Evolutionary conservation across 768 basidiomycete genomes (phyloP).

Genomic region (Rhodotorula toruloides): DNA sequence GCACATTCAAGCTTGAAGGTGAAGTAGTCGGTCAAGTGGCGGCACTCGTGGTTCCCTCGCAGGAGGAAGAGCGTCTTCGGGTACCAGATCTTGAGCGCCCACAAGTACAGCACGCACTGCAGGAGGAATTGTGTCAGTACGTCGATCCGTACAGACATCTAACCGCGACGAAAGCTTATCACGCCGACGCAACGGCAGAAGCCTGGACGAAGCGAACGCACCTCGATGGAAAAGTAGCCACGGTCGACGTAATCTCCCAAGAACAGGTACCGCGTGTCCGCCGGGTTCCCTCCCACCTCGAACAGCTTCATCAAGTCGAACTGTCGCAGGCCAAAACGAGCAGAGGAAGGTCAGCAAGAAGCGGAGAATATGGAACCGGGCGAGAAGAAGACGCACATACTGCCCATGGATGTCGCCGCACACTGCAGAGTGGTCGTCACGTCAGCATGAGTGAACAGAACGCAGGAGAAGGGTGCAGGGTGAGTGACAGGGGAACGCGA

Average conservation of each 20-base stretch:
- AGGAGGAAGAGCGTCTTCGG: constrained; percentile 93
- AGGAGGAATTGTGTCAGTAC: background rate
- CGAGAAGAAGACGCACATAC: constrained; percentile 60
- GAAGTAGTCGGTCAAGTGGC: constrained; percentile 96
- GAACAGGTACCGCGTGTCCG: constrained; percentile 86
- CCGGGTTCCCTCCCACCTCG: constrained; percentile 89
- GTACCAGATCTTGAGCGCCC: constrained; percentile 99
- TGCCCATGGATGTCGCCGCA: constrained; percentile 99
- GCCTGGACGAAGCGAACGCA: constrained; percentile 44
- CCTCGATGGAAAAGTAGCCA: constrained; percentile 91
- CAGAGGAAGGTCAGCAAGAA: constrained; percentile 18
- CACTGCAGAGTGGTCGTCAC: constrained; percentile 52
- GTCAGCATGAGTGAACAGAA: background rate
- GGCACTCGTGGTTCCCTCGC: constrained; percentile 97
- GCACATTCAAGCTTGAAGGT: constrained; percentile 97
- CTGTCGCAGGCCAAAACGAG: constrained; percentile 48
- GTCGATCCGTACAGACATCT: no score
- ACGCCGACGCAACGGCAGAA: no score
- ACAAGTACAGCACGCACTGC: constrained; percentile 94
- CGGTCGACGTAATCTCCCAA: constrained; percentile 89
- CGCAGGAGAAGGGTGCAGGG: background rate
- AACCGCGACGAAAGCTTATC: no score
- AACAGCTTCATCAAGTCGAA: constrained; percentile 94
- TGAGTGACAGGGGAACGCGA: background rate
- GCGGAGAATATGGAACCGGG: background rate